Evolutionary conservation across 2,329 filamentous ascomycete genomes (phyloP).

Genomic region (Penicillium sp.): DNA sequence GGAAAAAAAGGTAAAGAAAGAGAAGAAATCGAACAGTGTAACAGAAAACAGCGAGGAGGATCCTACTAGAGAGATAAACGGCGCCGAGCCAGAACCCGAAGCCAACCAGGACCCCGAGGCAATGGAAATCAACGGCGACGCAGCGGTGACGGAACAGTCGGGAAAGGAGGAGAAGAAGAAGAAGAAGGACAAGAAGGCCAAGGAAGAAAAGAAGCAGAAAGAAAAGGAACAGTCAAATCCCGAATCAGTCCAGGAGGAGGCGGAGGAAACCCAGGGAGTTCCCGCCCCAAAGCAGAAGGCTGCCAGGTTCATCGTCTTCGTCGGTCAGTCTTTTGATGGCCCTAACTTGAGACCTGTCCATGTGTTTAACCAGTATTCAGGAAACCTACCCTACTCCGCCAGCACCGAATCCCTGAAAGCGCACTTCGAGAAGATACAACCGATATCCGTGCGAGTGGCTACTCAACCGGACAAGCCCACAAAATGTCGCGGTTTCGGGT

Average conservation of each 20-base stretch:
- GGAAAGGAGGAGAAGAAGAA: constrained; percentile 25
- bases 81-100: constrained; percentile 9
- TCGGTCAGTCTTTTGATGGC: constrained; percentile 56
- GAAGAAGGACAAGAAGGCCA: constrained; percentile 22
- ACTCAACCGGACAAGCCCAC: constrained; percentile 67
- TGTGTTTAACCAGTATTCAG: constrained; percentile 44
- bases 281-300: constrained; percentile 40
- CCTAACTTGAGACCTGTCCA: not conserved
- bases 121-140: constrained; percentile 11
- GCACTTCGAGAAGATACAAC: constrained; percentile 79
- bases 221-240: constrained; percentile 34
- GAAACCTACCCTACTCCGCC: constrained; percentile 87
- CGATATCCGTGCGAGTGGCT: constrained; percentile 72
- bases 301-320: constrained; percentile 76
- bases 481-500: constrained; percentile 77
- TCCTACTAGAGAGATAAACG: constrained; percentile 26
- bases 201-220: constrained; percentile 30
- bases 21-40: constrained; percentile 33
- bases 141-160: constrained; percentile 10
- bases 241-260: constrained; percentile 13
- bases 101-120: constrained; percentile 8
- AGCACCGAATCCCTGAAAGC: constrained; percentile 70
- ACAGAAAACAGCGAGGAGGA: constrained; percentile 35
- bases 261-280: constrained; percentile 21
- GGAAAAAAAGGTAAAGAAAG: constrained; percentile 29